These are phyloP conservation scores for Lanmaoa pseudosensibilis DNA, from an alignment of 768 basidiomycete species.

Conservation along the genomic window DNA sequence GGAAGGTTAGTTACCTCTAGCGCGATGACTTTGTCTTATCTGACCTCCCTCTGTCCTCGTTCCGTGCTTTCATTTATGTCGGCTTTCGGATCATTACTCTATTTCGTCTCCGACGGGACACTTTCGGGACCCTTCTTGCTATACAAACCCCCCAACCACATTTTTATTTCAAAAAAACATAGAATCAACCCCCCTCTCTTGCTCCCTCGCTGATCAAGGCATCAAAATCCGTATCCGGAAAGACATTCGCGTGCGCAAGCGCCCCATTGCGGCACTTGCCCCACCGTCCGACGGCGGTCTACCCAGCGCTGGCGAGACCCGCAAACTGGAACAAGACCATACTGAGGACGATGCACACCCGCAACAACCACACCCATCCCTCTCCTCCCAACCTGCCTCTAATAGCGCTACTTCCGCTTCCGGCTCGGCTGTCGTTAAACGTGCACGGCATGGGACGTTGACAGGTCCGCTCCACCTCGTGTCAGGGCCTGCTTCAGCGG, in stretches of 20 bases:
- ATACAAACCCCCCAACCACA: not conserved
- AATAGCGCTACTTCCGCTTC: not conserved
- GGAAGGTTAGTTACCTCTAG: constrained; percentile 61
- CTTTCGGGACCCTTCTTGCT: not conserved
- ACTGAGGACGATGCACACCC: constrained; percentile 22
- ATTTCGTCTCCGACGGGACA: constrained; percentile 10
- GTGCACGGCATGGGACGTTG: constrained; percentile 32
- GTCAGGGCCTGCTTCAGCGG: constrained; percentile 19
- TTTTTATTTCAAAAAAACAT: not conserved
- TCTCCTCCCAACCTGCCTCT: constrained; percentile 14
- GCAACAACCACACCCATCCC: constrained; percentile 8
- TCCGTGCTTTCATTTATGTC: constrained; percentile 13
- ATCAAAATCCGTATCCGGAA: constrained; percentile 95
- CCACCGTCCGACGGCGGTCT: constrained; percentile 18
- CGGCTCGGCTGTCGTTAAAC: constrained; percentile 15
- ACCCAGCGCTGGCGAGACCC: constrained; percentile 9
- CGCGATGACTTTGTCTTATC: constrained; percentile 20
- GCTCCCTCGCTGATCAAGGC: constrained; percentile 91
- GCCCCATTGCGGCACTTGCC: constrained; percentile 45
- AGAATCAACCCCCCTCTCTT: constrained; percentile 90
- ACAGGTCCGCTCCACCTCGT: constrained; percentile 20
- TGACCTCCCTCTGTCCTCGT: constrained; percentile 17
- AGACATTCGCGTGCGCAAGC: constrained; percentile 82
- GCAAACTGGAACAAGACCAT: constrained; percentile 31
- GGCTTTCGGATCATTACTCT: constrained; percentile 21